Evolutionary conservation across 2,329 filamentous ascomycete species (phyloP).

Genomic region (Colletotrichum incanum): DNA sequence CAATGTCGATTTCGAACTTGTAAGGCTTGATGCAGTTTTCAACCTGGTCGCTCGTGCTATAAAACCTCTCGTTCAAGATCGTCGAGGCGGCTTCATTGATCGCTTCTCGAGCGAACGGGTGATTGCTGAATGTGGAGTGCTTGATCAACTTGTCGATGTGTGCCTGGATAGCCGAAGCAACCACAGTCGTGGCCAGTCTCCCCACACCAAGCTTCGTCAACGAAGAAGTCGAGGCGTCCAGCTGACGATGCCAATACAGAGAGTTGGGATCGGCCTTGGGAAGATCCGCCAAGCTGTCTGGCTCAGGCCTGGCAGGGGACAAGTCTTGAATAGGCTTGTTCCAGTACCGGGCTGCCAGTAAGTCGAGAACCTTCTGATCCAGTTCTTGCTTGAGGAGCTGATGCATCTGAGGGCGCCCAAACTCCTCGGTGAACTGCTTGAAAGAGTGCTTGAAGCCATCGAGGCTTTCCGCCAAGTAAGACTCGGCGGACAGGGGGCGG

Average conservation of each 20-base stretch:
- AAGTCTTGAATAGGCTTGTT: slow-evolving; percentile 94
- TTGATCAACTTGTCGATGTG: slow-evolving; percentile 85
- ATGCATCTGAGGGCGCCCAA: slow-evolving; percentile 90
- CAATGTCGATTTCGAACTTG: slow-evolving; percentile 97
- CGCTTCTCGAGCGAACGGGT: slow-evolving; percentile 93
- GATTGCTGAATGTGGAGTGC: slow-evolving; percentile 87
- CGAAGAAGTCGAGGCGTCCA: slow-evolving; percentile 91
- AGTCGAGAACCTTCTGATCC: slow-evolving; percentile 93
- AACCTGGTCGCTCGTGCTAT: slow-evolving; percentile 97
- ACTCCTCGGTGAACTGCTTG: slow-evolving; percentile 91
- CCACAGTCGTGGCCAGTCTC: slow-evolving; percentile 90
- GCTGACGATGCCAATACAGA: slow-evolving; percentile 92
- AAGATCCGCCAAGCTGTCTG: slow-evolving; percentile 82
- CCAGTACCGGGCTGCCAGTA: slow-evolving; percentile 96
- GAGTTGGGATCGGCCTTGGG: slow-evolving; percentile 89
- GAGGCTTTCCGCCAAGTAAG: slow-evolving; percentile 94
- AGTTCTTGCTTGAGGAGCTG: slow-evolving; percentile 92
- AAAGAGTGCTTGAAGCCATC: slow-evolving; percentile 99
- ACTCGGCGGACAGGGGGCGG: slow-evolving; percentile 92
- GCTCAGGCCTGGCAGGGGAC: slow-evolving; percentile 75
- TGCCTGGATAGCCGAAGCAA: slow-evolving; percentile 88
- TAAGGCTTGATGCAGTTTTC: slow-evolving; percentile 99
- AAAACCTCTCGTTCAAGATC: slow-evolving; percentile 94
- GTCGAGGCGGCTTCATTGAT: slow-evolving; percentile 91
- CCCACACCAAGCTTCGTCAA: slow-evolving; percentile 96